These are phyloP conservation scores for Phytophthora macrochlamydospora DNA, from an alignment of 352 stramenopile species.

Conservation along the genomic window DNA sequence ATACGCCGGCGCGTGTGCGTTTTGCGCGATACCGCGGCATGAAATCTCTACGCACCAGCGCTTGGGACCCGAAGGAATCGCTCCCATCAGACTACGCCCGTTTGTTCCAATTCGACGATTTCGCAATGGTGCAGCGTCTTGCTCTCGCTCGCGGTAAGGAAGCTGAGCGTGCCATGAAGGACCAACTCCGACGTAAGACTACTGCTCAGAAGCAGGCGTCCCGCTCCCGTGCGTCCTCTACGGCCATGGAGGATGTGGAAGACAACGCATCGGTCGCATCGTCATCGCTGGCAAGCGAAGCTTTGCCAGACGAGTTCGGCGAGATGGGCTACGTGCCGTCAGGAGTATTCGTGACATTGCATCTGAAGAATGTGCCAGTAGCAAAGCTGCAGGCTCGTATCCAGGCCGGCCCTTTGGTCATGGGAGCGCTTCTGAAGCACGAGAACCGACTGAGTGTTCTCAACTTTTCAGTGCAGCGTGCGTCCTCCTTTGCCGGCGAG, in stretches of 20 bases:
- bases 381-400: conserved; percentile 59
- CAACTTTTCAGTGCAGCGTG: conserved; percentile 96
- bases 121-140: conserved; percentile 93
- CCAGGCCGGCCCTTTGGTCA: conserved; percentile 64
- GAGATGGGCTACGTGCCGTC: conserved; percentile 90
- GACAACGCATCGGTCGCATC: conserved; percentile 41
- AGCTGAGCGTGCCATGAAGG: conserved; percentile 73
- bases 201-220: conserved; percentile 31
- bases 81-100: conserved; percentile 97
- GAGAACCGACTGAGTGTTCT: conserved; percentile 98
- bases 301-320: conserved; percentile 57
- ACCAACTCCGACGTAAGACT: conserved; percentile 63
- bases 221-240: conserved; percentile 62
- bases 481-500: conserved; percentile 66
- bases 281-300: conserved; percentile 25
- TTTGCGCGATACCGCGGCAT: conserved; percentile 95
- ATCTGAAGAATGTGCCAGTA: conserved; percentile 75
- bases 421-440: conserved; percentile 93
- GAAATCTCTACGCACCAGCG: conserved; percentile 95
- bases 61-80: conserved; percentile 98
- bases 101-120: conserved; percentile 97
- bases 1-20: conserved; percentile 67
- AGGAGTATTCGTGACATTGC: conserved; percentile 93
- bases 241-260: conserved; percentile 81
- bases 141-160: conserved; percentile 87